A percentile compares a stretch with the other conserved stretches of the same genome.
Evolutionary conservation across 768 basidiomycete species (phyloP).

Genomic region (Pulveroboletus sp.): DNA sequence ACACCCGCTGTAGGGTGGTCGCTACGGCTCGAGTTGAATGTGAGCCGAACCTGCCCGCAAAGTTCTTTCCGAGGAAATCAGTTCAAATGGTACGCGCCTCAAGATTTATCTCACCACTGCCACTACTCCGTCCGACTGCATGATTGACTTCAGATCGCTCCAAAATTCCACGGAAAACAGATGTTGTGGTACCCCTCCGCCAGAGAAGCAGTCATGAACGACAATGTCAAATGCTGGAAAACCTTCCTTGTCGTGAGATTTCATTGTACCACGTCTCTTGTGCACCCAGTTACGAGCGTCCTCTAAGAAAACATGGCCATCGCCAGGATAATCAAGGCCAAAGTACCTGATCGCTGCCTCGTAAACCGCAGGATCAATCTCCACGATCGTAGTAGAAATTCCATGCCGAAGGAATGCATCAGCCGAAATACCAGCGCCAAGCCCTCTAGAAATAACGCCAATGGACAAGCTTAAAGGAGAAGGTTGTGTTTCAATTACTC

Average conservation of each 20-base stretch:
- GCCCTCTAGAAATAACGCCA: slow-evolving; percentile 52
- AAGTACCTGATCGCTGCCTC: slow-evolving; percentile 77
- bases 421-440: slow-evolving; percentile 82
- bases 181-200: slow-evolving; percentile 84
- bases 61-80: slow-evolving; percentile 53
- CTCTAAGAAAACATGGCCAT: slow-evolving; percentile 61
- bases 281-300: slow-evolving; percentile 74
- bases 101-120: slow-evolving; percentile 60
- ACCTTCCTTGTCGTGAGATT: slow-evolving; percentile 16
- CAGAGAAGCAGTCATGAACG: slow-evolving; percentile 92
- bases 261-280: slow-evolving; percentile 33
- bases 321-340: slow-evolving; percentile 62
- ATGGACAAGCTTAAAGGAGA: slow-evolving; percentile 1
- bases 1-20: slow-evolving; percentile 64
- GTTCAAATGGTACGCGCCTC: background rate
- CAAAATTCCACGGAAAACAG: slow-evolving; percentile 86
- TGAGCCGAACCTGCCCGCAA: slow-evolving; percentile 68
- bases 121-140: slow-evolving; percentile 69
- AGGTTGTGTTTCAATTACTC: slow-evolving; percentile 22
- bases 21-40: slow-evolving; percentile 62
- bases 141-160: slow-evolving; percentile 57
- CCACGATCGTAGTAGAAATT: slow-evolving; percentile 77
- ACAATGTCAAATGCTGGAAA: slow-evolving; percentile 57
- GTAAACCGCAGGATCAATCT: slow-evolving; percentile 91
- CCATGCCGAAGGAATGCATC: slow-evolving; percentile 67